These are phyloP conservation scores for Zymoseptoria passerinii DNA, from an alignment of 2,329 filamentous ascomycete genomes.

Conservation along the genomic window DNA sequence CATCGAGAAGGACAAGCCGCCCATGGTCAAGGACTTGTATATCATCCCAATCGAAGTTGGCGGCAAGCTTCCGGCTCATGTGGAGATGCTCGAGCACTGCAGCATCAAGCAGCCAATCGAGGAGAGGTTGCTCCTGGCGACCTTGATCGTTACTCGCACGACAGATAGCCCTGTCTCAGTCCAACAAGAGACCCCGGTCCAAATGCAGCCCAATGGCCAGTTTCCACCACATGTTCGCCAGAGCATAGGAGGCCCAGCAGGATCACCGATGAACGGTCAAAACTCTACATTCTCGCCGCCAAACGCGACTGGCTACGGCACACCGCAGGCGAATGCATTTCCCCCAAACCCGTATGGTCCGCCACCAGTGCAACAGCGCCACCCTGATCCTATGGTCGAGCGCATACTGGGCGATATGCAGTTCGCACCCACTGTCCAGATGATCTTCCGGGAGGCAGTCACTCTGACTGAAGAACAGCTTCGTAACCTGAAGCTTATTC, in stretches of 20 bases:
- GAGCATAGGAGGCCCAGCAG: constrained; percentile 20
- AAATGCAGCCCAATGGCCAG: constrained; percentile 13
- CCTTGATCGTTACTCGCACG: constrained; percentile 72
- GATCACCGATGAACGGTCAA: constrained; percentile 32
- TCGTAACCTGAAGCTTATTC: constrained; percentile 61
- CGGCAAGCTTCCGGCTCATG: constrained; percentile 66
- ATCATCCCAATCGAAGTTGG: constrained; percentile 76
- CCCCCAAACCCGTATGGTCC: constrained; percentile 33
- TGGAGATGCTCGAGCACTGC: constrained; percentile 80
- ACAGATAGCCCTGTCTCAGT: constrained; percentile 20
- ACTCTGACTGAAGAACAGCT: constrained; percentile 48
- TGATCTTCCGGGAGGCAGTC: constrained; percentile 28
- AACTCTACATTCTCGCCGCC: constrained; percentile 32
- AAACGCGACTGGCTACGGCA: constrained; percentile 26
- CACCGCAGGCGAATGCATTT: constrained; percentile 17
- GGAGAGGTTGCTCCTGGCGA: constrained; percentile 71
- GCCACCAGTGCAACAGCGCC: constrained; percentile 24
- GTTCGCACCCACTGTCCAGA: constrained; percentile 34
- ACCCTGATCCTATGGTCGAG: constrained; percentile 31
- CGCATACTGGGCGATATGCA: constrained; percentile 39
- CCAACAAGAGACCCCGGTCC: constrained; percentile 28
- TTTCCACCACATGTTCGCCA: constrained; percentile 17
- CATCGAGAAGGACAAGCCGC: constrained; percentile 52
- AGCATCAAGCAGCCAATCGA: constrained; percentile 62
- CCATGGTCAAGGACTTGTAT: constrained; percentile 79